A percentile compares a stretch with the other conserved stretches of the same genome.
Conservation (phyloP, 2,329 filamentous ascomycete species). For the Scedosporium aurantiacum region DNA sequence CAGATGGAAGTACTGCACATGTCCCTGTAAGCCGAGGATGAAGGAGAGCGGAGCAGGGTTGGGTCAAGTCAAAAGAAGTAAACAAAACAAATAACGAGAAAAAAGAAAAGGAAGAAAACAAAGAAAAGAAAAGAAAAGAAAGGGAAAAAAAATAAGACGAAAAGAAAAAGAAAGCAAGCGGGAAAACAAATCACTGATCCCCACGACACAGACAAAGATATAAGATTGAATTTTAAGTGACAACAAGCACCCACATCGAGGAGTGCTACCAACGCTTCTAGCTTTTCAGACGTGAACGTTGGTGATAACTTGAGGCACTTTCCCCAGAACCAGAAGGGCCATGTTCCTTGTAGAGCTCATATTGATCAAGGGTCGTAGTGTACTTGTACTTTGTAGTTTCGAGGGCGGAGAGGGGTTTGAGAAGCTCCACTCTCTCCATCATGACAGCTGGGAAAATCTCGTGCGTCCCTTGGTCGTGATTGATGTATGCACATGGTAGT, state of each 20-base stretch:
- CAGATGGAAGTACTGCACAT: constrained; percentile 3
- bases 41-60: not conserved
- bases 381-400: too few relatives aligned
- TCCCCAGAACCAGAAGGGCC: too few relatives aligned
- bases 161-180: not conserved
- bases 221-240: too few relatives aligned
- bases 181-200: too few relatives aligned
- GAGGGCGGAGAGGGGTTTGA: not conserved
- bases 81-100: not conserved
- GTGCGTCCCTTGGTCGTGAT: not conserved
- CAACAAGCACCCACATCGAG: too few relatives aligned
- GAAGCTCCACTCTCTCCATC: not conserved
- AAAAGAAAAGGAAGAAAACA: constrained; percentile 2
- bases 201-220: too few relatives aligned
- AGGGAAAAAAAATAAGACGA: not conserved
- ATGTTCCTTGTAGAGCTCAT: too few relatives aligned
- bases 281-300: too few relatives aligned
- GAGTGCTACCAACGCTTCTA: too few relatives aligned
- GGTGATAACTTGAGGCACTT: too few relatives aligned
- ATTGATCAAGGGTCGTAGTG: too few relatives aligned
- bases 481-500: too few relatives aligned
- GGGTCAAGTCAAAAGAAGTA: not conserved
- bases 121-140: not conserved
- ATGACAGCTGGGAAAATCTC: not conserved
- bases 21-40: not conserved